phyloP scores from a whole-genome alignment of 805 yeast genomes.

The Candida cerambycidarum region DNA sequence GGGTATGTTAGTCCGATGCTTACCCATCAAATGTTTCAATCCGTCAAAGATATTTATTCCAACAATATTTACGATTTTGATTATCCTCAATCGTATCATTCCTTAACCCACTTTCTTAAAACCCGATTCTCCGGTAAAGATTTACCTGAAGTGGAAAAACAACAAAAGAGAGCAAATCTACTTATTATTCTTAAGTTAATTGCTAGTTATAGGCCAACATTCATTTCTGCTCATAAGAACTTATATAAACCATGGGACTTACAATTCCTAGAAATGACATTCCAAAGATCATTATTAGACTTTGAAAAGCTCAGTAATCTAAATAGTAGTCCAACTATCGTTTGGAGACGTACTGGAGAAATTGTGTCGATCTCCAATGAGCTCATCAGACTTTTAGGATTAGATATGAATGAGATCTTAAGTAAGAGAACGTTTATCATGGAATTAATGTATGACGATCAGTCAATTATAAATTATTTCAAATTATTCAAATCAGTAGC shows the following conservation, averaged over 20 bases:
- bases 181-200: constrained; percentile 52
- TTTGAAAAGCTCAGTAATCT: constrained; percentile 44
- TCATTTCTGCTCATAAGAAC: constrained; percentile 72
- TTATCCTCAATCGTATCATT: constrained; percentile 64
- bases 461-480: constrained; percentile 69
- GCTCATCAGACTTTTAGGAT: constrained; percentile 67
- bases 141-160: constrained; percentile 29
- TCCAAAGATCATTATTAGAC: constrained; percentile 45
- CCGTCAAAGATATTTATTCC: constrained; percentile 50
- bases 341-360: constrained; percentile 87
- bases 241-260: constrained; percentile 67
- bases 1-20: constrained; percentile 56
- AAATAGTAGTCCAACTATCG: constrained; percentile 75
- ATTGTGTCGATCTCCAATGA: constrained; percentile 78
- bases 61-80: constrained; percentile 52
- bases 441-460: constrained; percentile 77
- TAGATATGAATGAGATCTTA: constrained; percentile 55
- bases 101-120: constrained; percentile 54
- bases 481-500: constrained; percentile 70
- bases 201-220: constrained; percentile 72
- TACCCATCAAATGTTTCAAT: constrained; percentile 54
- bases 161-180: constrained; percentile 31
- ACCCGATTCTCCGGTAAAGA: constrained; percentile 55
- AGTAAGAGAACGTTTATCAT: constrained; percentile 66
- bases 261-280: constrained; percentile 48